phyloP scores from a whole-genome alignment of 1,284 basidiomycete genomes.

The Trametes pubescens region DNA sequence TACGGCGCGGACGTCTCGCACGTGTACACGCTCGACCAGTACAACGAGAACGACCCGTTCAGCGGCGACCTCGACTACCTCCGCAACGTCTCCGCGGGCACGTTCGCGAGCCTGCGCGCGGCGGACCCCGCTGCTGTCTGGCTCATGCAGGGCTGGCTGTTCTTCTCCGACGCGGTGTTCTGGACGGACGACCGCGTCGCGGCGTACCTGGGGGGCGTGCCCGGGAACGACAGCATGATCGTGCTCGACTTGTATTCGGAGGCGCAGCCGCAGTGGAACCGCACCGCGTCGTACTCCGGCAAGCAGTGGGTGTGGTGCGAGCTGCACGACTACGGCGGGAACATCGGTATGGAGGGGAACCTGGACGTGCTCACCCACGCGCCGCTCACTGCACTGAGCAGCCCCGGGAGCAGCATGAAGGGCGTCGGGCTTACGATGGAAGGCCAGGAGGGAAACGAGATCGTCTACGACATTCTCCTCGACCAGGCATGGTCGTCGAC shows the following conservation, averaged over 20 bases:
- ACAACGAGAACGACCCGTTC: constrained; percentile 53
- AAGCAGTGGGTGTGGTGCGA: constrained; percentile 57
- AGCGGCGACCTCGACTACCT: constrained; percentile 49
- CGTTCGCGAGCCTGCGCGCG: constrained; percentile 47
- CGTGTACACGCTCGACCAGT: constrained; percentile 56
- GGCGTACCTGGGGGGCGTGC: constrained; percentile 50
- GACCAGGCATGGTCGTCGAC: constrained; percentile 52
- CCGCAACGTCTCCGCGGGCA: constrained; percentile 43
- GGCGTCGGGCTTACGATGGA: constrained; percentile 53
- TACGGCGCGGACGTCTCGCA: constrained; percentile 50
- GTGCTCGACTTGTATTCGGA: constrained; percentile 55
- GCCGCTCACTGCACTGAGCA: constrained; percentile 44
- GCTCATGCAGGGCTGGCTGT: constrained; percentile 58
- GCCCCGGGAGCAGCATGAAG: constrained; percentile 46
- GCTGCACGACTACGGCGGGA: constrained; percentile 53
- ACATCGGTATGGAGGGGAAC: constrained; percentile 53
- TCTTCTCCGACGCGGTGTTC: constrained; percentile 46
- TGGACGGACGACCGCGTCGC: constrained; percentile 51
- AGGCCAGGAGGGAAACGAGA: constrained; percentile 55
- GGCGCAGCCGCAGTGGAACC: constrained; percentile 52
- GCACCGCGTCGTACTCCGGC: constrained; percentile 50
- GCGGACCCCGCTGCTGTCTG: constrained; percentile 51
- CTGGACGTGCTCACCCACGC: constrained; percentile 45
- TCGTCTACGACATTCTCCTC: constrained; percentile 52
- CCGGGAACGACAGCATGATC: constrained; percentile 49